phyloP scores from a whole-genome alignment of 345 rosid species.

The Erysimum cheiranthoides region DNA sequence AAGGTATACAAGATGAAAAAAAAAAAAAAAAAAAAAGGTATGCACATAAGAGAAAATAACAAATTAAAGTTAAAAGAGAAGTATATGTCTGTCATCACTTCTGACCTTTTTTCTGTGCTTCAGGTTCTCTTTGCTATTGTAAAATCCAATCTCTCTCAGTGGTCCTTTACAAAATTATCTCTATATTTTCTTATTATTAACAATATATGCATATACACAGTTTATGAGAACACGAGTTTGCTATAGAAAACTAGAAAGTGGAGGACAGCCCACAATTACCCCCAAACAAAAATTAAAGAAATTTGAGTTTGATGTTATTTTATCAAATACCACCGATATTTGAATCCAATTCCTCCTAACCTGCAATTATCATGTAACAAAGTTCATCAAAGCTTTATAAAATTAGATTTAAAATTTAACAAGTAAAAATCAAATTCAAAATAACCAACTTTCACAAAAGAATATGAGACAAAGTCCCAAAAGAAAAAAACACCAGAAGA shows the following conservation, averaged over 20 bases:
- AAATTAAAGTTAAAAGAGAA: constrained; percentile 1
- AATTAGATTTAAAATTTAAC: neutral
- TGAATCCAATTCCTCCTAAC: constrained; percentile 1
- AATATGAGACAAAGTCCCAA: constrained; percentile 33
- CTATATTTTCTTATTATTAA: neutral
- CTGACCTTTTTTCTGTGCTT: constrained; percentile 27
- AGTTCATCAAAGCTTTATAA: neutral
- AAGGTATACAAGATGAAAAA: constrained; percentile 3
- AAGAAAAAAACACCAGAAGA: constrained; percentile 23
- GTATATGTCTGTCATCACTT: constrained; percentile 25
- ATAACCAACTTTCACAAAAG: constrained; percentile 14
- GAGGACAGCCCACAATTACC: constrained; percentile 38
- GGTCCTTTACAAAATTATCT: constrained; percentile 30
- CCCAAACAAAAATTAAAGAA: neutral
- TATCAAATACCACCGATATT: neutral
- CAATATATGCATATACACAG: neutral
- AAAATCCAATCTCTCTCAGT: constrained; percentile 35
- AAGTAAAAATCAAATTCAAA: neutral
- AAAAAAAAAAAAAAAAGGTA: too few species aligned
- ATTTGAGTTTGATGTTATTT: neutral
- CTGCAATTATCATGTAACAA: neutral
- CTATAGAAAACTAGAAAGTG: constrained; percentile 32
- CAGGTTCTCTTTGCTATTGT: constrained; percentile 37
- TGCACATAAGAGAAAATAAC: too few species aligned
- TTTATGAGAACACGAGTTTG: constrained; percentile 36